Conservation (phyloP, 2,329 filamentous ascomycete genomes). For the Ascochyta clinopodiicola region DNA sequence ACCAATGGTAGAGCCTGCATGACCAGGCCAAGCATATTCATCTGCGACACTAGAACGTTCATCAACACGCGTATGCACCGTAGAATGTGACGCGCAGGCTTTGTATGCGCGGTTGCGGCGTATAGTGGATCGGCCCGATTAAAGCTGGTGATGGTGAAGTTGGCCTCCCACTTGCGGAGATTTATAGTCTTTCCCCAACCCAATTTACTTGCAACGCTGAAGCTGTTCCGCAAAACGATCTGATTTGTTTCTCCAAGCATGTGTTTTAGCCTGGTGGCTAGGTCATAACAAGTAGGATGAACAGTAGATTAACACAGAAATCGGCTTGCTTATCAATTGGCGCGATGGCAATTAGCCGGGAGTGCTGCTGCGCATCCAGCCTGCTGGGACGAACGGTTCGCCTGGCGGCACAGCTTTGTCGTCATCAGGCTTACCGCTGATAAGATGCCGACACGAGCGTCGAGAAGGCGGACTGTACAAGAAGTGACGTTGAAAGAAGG, state of each 20-base stretch:
- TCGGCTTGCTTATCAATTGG: neutral
- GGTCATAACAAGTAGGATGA: too few relatives aligned
- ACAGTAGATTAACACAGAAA: too few relatives aligned
- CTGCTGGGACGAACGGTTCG: neutral
- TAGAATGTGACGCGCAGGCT: neutral
- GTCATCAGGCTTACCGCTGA: neutral
- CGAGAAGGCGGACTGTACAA: neutral
- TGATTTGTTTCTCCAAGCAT: too few relatives aligned
- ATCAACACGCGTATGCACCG: neutral
- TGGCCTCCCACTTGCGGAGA: neutral
- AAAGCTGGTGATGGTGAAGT: neutral
- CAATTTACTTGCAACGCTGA: neutral
- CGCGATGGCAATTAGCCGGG: neutral
- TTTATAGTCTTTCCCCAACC: neutral
- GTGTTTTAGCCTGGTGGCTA: too few relatives aligned
- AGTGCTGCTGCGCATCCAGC: neutral
- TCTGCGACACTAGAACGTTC: neutral
- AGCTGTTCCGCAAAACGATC: too few relatives aligned
- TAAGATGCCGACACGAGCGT: neutral
- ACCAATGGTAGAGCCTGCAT: neutral
- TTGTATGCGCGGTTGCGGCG: constrained; percentile 2
- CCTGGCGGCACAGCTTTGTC: neutral
- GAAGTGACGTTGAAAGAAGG: constrained; percentile 1
- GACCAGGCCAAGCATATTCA: neutral
- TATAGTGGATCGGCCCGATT: constrained; percentile 3